phyloP scores from a whole-genome alignment of 495 filamentous ascomycete species.

The Annulohypoxylon maeteangense region DNA sequence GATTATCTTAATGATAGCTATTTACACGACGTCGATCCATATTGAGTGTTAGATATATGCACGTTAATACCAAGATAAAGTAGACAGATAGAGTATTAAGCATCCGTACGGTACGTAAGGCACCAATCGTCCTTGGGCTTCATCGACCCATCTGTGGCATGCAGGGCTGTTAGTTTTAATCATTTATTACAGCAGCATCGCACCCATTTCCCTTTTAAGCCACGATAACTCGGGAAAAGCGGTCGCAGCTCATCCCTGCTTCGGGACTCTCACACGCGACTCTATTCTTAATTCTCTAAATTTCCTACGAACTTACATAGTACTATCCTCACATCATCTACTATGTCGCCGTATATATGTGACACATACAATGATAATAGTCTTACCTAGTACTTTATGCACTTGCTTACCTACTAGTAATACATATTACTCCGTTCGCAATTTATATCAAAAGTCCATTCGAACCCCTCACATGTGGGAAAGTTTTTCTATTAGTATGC shows the following conservation, averaged over 20 bases:
- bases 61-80: slow-evolving; percentile 1
- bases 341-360: slow-evolving; percentile 5
- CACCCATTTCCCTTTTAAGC: slow-evolving; percentile 32
- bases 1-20: background rate
- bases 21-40: background rate
- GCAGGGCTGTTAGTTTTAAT: slow-evolving; percentile 16
- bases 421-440: background rate
- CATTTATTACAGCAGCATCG: slow-evolving; percentile 35
- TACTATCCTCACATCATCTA: background rate
- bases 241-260: slow-evolving; percentile 37
- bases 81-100: background rate
- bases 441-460: slow-evolving; percentile 8
- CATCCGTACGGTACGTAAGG: slow-evolving; percentile 34
- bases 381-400: background rate
- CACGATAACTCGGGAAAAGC: slow-evolving; percentile 29
- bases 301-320: background rate
- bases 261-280: slow-evolving; percentile 34
- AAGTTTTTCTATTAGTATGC: slow-evolving; percentile 10
- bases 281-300: slow-evolving; percentile 21
- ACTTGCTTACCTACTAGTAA: background rate
- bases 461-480: background rate
- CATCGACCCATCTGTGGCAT: slow-evolving; percentile 36
- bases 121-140: slow-evolving; percentile 45
- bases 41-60: background rate
- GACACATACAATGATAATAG: slow-evolving; percentile 4